Conservation (phyloP, 768 basidiomycete genomes). For the Coprinellus aureogranulatus region DNA sequence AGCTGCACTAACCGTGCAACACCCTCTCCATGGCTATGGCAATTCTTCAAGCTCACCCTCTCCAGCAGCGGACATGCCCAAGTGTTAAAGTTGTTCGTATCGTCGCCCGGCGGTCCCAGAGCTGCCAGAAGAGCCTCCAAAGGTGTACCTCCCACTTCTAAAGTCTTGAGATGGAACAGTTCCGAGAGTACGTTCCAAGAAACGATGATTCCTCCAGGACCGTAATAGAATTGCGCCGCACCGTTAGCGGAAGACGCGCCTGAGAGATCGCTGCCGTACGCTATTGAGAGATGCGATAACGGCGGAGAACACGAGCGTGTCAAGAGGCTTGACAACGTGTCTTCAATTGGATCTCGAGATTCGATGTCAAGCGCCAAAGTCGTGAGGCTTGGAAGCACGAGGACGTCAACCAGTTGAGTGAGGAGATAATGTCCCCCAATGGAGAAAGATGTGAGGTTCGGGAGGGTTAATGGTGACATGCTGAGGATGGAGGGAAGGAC, state of each 20-base stretch:
- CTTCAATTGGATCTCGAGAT: constrained; percentile 71
- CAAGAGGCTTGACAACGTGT: constrained; percentile 61
- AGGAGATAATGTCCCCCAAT: constrained; percentile 70
- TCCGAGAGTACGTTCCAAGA: constrained; percentile 64
- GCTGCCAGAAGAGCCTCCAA: constrained; percentile 62
- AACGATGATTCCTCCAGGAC: constrained; percentile 54
- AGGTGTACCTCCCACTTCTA: constrained; percentile 63
- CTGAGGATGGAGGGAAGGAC: constrained; percentile 65
- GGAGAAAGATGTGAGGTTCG: constrained; percentile 51
- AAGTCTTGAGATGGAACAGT: constrained; percentile 52
- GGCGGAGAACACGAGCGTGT: constrained; percentile 58
- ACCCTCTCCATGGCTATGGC: constrained; percentile 63
- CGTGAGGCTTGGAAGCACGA: constrained; percentile 58
- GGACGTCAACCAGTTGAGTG: constrained; percentile 56
- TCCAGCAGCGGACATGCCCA: constrained; percentile 68
- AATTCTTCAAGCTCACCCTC: constrained; percentile 59
- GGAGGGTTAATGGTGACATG: constrained; percentile 49
- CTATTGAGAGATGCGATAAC: constrained; percentile 59
- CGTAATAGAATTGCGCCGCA: constrained; percentile 54
- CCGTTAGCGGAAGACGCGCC: constrained; percentile 17
- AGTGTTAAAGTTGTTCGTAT: constrained; percentile 36
- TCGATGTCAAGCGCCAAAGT: constrained; percentile 68
- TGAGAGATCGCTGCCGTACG: constrained; percentile 39
- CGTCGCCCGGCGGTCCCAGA: constrained; percentile 61
- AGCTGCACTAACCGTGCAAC: constrained; percentile 68